phyloP scores from a whole-genome alignment of 1,139 yeast species.

The Kluyveromyces marxianus region DNA sequence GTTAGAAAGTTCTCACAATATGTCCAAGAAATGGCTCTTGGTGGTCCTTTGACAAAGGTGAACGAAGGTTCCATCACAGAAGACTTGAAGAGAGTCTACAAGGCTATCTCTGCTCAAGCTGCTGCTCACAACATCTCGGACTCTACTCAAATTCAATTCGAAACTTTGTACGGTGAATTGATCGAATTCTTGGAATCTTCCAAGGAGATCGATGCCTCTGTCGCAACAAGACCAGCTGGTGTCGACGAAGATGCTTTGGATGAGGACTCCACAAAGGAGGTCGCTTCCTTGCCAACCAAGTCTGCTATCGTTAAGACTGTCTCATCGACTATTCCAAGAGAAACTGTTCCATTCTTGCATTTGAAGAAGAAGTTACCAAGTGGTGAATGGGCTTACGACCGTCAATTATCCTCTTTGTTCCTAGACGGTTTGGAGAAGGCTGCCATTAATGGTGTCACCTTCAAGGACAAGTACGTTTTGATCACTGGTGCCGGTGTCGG shows the following conservation, averaged over 20 bases:
- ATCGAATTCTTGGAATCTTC: constrained; percentile 64
- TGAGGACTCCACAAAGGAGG: constrained; percentile 66
- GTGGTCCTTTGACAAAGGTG: constrained; percentile 71
- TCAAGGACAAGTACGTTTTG: constrained; percentile 80
- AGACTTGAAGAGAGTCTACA: constrained; percentile 78
- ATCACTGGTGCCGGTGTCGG: constrained; percentile 99
- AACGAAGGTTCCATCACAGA: constrained; percentile 68
- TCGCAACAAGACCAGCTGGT: constrained; percentile 34
- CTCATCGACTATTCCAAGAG: constrained; percentile 65
- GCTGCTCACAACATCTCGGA: constrained; percentile 37
- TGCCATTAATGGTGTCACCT: constrained; percentile 87
- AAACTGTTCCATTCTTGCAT: constrained; percentile 92
- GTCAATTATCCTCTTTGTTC: constrained; percentile 65
- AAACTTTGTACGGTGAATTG: constrained; percentile 70
- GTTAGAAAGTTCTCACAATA: constrained; percentile 94
- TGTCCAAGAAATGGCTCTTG: constrained; percentile 94
- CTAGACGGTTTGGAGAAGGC: constrained; percentile 88
- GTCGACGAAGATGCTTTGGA: constrained; percentile 41
- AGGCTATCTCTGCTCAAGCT: constrained; percentile 66
- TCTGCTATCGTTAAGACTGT: constrained; percentile 67
- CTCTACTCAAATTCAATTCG: constrained; percentile 67
- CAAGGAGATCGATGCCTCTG: constrained; percentile 49
- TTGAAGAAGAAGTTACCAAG: constrained; percentile 66
- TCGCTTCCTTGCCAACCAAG: constrained; percentile 71
- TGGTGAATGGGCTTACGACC: constrained; percentile 82